Base-by-base conservation (phyloP, 2,329 filamentous ascomycete genomes). In the Fusarium sp. region DNA sequence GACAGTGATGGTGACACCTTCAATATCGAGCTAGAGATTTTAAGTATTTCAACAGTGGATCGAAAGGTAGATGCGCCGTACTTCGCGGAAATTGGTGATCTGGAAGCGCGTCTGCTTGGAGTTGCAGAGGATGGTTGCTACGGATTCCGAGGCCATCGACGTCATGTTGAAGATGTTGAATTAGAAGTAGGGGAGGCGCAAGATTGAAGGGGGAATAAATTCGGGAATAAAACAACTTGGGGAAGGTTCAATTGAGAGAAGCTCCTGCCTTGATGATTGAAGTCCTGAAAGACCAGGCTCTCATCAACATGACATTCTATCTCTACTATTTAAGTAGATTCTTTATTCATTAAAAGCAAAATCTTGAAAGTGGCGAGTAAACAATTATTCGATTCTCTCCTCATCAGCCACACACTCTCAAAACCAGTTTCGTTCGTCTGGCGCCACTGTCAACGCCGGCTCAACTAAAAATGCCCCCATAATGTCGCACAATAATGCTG, bases 1-100 rank as follows among this genome's bases (percentile, higher is more conserved):
- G 49, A 94, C 86, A 1, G 87, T 86, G 65, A 94, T 90, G 62
- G 84, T 88, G n/a, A 95, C 83, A 50, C 91, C 90, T 67, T 92
- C 90, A 42, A 94, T 85, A 65, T 91, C 89, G 57, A 92, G 83
- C 89, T 90, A 13, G 4, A 13, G 6, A 13, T 38, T 23, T 23
- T 23, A 23, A 23, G 23, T 1, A 23, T 23, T 23, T 23, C 4
- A 23, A 23, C 23, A 23, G 23, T 23, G 23, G 23, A 23, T 23
- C 23, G 4, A 23, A 23, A 23, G 23, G 23, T 16, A 18, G 7
- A 46, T 10, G 8, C 7, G 34, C 4, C n/a, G 6, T 77, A 89
- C 87, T 81, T 90, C 87, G 63, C 81, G 84, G 77, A 82, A 85
- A 74, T 82, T 89, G 27, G 83, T 82, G 67, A 78, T 85, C 68